Percentiles rank a stretch among this genome's conserved stretches.
Evolutionary conservation across 2,329 filamentous ascomycete genomes (phyloP).

Genomic region (Calonectria pteridis): DNA sequence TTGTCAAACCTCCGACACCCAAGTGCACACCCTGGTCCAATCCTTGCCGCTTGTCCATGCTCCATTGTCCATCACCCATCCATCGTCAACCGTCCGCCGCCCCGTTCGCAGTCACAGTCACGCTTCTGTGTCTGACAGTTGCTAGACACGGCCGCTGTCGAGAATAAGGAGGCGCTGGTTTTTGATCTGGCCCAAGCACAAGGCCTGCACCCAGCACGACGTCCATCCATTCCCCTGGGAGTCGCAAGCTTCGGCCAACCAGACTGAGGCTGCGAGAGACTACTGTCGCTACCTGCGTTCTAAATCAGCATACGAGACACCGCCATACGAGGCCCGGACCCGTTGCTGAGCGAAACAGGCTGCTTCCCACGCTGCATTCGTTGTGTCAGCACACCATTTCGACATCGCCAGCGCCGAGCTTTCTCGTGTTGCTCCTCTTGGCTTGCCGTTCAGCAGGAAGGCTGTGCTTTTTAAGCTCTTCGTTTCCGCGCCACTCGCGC

Average conservation of each 20-base stretch:
- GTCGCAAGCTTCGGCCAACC: conserved; percentile 13
- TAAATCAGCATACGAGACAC: conserved; percentile 9
- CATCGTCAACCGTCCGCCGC: conserved; percentile 5
- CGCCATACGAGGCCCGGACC: conserved; percentile 12
- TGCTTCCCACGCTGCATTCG: background rate
- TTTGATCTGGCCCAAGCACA: conserved; percentile 3
- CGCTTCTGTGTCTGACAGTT: conserved; percentile 28
- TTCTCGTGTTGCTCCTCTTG: conserved; percentile 18
- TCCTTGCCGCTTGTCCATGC: background rate
- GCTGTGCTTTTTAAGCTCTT: conserved; percentile 20
- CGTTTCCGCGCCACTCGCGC: conserved; percentile 17
- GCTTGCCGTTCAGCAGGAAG: conserved; percentile 6
- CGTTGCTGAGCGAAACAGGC: conserved; percentile 11
- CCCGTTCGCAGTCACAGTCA: background rate
- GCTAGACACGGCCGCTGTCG: conserved; percentile 24
- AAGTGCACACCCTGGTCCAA: background rate
- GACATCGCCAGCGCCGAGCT: background rate
- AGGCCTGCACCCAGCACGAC: background rate
- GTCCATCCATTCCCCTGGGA: background rate
- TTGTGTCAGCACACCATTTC: conserved; percentile 26
- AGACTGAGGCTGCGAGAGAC: background rate
- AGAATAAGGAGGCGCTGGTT: conserved; percentile 16
- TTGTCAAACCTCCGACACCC: background rate
- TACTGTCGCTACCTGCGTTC: background rate
- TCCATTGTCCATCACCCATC: background rate